Conservation (phyloP, 495 filamentous ascomycete species). For the Lepidopterella palustris region DNA sequence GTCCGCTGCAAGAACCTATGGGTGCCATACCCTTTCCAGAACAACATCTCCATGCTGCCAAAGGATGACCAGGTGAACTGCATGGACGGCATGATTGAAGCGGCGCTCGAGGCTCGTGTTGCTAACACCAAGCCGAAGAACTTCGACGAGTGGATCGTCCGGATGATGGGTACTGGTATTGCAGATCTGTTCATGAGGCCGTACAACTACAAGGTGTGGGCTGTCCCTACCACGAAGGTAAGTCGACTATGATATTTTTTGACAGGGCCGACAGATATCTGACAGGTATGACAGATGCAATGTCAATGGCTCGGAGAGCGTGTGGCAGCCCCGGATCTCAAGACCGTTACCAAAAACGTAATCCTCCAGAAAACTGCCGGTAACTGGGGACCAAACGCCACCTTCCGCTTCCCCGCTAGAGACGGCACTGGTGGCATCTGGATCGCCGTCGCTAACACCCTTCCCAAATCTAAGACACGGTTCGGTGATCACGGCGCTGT, state of each 20-base stretch:
- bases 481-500: constrained; percentile 84
- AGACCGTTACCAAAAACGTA: constrained; percentile 89
- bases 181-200: constrained; percentile 98
- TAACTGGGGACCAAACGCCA: constrained; percentile 97
- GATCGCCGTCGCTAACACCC: constrained; percentile 92
- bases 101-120: constrained; percentile 76
- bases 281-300: constrained; percentile 72
- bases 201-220: constrained; percentile 99
- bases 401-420: constrained; percentile 94
- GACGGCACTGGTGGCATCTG: constrained; percentile 98
- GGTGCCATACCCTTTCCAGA: constrained; percentile 99
- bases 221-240: constrained; percentile 96
- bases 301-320: constrained; percentile 98
- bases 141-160: constrained; percentile 98
- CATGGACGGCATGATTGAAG: constrained; percentile 96
- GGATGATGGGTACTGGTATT: constrained; percentile 83
- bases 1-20: constrained; percentile 92
- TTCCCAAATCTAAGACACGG: constrained; percentile 84
- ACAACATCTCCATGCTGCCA: constrained; percentile 98
- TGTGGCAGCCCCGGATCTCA: constrained; percentile 94
- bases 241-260: constrained; percentile 8
- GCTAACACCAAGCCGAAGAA: constrained; percentile 84
- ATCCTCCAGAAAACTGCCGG: constrained; percentile 94
- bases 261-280: background rate
- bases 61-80: constrained; percentile 95